Conservation (phyloP, 2,329 filamentous ascomycete species). For the Penicillium sp. region DNA sequence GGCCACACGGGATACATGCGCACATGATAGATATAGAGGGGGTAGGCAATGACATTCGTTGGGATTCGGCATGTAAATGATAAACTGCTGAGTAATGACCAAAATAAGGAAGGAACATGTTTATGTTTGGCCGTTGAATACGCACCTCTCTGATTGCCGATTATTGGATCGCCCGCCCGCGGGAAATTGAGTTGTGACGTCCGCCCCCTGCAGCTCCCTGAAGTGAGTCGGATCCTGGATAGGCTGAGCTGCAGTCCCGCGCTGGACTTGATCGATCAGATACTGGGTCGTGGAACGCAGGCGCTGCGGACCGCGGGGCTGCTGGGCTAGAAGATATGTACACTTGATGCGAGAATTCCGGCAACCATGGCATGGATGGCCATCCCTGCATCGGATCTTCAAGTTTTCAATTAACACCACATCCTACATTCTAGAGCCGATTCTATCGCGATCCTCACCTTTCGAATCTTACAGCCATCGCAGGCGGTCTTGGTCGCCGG, state of each 20-base stretch:
- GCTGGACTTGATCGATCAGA: not conserved
- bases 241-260: not conserved
- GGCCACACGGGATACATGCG: not conserved
- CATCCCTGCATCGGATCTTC: not conserved
- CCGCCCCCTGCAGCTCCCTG: not conserved
- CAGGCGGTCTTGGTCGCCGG: not conserved
- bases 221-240: not conserved
- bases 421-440: not conserved
- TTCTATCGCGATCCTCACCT: not conserved
- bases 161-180: not conserved
- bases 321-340: conserved; percentile 51
- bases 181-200: not conserved
- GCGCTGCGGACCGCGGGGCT: conserved; percentile 38
- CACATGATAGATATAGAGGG: not conserved
- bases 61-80: not conserved
- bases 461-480: not conserved
- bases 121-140: not conserved
- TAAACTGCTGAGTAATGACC: not conserved
- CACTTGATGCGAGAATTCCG: conserved; percentile 36
- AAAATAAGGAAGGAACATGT: not conserved
- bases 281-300: not conserved
- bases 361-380: conserved; percentile 24
- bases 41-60: not conserved
- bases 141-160: not conserved
- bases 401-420: not conserved